These are phyloP conservation scores for Ogataea ganodermae DNA, from an alignment of 805 yeast genomes.

Conservation along the genomic window DNA sequence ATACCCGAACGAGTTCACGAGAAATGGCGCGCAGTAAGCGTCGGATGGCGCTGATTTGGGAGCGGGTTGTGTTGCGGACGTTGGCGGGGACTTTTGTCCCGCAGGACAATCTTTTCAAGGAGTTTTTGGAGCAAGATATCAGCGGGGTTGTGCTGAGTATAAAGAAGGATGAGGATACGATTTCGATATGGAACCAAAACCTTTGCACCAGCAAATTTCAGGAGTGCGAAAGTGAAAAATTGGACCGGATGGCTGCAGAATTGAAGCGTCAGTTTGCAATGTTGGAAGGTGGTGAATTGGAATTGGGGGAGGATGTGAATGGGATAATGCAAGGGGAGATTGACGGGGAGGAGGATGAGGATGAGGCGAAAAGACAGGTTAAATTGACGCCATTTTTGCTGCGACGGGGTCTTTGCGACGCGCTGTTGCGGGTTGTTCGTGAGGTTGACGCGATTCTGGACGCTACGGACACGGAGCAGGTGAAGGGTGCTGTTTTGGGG, in stretches of 20 bases:
- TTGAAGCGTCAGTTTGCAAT: conserved; percentile 9
- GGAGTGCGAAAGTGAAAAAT: conserved; percentile 16
- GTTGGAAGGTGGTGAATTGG: conserved; percentile 5
- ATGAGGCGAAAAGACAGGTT: conserved; percentile 14
- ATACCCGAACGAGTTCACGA: not conserved
- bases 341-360: conserved; percentile 21
- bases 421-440: conserved; percentile 45
- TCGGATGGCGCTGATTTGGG: conserved; percentile 50
- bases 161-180: conserved; percentile 58
- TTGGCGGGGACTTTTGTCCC: conserved; percentile 53
- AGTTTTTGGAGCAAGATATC: conserved; percentile 49
- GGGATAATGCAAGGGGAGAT: not conserved
- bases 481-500: conserved; percentile 28
- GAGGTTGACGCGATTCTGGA: conserved; percentile 49
- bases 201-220: conserved; percentile 36
- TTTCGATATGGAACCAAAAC: conserved; percentile 64
- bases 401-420: conserved; percentile 46
- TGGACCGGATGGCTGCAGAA: conserved; percentile 9
- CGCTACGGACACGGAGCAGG: conserved; percentile 29
- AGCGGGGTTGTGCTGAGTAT: conserved; percentile 62
- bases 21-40: conserved; percentile 12
- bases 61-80: conserved; percentile 52
- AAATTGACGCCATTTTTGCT: conserved; percentile 46
- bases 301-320: not conserved
- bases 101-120: conserved; percentile 39